Evolutionary conservation across 805 yeast genomes (phyloP), one percentile per base, ranked within the genome.

Genomic region (Metschnikowia lachancei): DNA sequence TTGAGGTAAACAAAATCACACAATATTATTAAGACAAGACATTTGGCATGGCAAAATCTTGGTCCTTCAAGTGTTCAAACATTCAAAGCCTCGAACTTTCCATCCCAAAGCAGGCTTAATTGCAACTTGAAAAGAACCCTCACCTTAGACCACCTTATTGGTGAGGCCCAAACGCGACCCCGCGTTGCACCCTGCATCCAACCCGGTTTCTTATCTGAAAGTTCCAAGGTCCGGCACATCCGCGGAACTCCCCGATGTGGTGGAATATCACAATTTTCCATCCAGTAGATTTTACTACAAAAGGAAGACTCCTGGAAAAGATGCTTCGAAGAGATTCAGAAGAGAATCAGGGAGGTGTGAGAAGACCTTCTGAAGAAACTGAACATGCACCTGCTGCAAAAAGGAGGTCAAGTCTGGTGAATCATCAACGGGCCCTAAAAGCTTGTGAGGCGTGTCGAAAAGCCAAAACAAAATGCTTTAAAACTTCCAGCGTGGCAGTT

Each of bases 401-500:
- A 28, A 36, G 39, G 20, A 31, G 39, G 32, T 31, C 43, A 3
- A 37, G 39, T 16, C 42, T 41, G 41, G 45, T 20, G 9, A 31
- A 26, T 10, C 45, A 43, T 29, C 50, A 46, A 7, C 53, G 85
- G 35, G 78, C 83, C 0, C 54, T 75, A 1, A 68, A 66, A 40
- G 86, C 86, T 0, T 81, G 86, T 59, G 74, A 72, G 6, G 57
- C 69, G 7, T 81, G 86, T 56, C 68, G 85, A 36, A 72, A 69
- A 41, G 80, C 76, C 50, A 81, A 81, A 65, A 77, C 88, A 1
- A 64, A 85, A 47, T 84, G 90, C 53, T 76, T 82, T 57, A 76
- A 82, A 41, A 71, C 80, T 11, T 69, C 77, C 1, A 70, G 65
- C 20, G 67, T 73, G 14, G 54, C 65, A 5, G 61, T 66, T 8